These are phyloP conservation scores for Neurospora sp. DNA, from an alignment of 2,329 filamentous ascomycete genomes.

Conservation along the genomic window DNA sequence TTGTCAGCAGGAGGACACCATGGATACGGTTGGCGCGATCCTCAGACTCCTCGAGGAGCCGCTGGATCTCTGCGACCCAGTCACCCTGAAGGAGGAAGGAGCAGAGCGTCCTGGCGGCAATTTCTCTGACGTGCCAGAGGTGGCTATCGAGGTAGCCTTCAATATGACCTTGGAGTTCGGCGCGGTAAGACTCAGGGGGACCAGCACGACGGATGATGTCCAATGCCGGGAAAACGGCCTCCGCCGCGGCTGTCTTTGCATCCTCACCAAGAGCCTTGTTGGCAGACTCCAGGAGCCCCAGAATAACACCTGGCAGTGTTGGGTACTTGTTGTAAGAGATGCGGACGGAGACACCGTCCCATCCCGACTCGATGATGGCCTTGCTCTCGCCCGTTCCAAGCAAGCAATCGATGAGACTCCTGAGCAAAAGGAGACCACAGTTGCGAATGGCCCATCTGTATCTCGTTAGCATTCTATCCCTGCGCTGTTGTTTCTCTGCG, in stretches of 20 bases:
- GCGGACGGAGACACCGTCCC: slow-evolving; percentile 53
- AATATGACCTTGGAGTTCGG: slow-evolving; percentile 49
- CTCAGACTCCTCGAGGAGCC: slow-evolving; percentile 24
- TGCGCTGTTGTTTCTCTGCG: too few relatives aligned
- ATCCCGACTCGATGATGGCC: slow-evolving; percentile 47
- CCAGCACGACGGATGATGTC: slow-evolving; percentile 68
- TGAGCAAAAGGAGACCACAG: slow-evolving; percentile 80
- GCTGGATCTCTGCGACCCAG: slow-evolving; percentile 35
- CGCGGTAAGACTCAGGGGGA: slow-evolving; percentile 47
- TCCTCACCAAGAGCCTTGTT: slow-evolving; percentile 32
- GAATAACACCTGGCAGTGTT: slow-evolving; percentile 52
- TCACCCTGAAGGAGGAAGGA: slow-evolving; percentile 46
- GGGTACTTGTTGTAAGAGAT: slow-evolving; percentile 64
- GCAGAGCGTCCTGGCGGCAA: slow-evolving; percentile 64
- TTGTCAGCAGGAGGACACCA: slow-evolving; percentile 46
- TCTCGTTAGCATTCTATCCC: slow-evolving; percentile 1
- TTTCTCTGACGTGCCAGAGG: slow-evolving; percentile 74
- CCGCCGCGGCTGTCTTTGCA: slow-evolving; percentile 34
- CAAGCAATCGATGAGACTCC: slow-evolving; percentile 71
- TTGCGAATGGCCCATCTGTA: slow-evolving; percentile 85
- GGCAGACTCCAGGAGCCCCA: slow-evolving; percentile 49
- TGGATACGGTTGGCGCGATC: slow-evolving; percentile 43
- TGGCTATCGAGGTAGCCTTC: slow-evolving; percentile 54
- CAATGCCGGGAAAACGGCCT: slow-evolving; percentile 74
- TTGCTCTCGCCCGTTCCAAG: slow-evolving; percentile 70